Evolutionary conservation across 345 rosid species (phyloP), one percentile per base, ranked within the genome.

Genomic region (Salix viminalis): DNA sequence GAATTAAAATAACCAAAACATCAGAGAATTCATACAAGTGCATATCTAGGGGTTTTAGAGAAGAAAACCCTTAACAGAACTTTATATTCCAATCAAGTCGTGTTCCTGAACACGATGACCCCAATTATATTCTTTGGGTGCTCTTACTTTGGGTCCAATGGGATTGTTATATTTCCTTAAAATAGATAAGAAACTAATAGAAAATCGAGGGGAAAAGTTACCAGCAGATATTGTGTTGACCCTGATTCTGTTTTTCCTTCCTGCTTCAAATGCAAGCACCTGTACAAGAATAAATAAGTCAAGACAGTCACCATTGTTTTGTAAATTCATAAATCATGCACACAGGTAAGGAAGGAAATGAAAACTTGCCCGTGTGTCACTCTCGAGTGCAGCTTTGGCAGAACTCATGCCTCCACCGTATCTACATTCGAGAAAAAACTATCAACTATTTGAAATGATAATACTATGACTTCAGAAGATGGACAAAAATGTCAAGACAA

Each of bases 321-420:
- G 60, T 14, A 10, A 9, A 39, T 37, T 16, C 30, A 8, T n/a
- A 14, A 48, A 68, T 32, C 12, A 39, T 37, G 56, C 26, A 4
- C 46, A 26, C 32, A 39, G 7, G 15, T 4, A 4, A 41, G 54
- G 39, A 68, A 77, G 56, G 50, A 76, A 73, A 70, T 32, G 5
- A 52, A 52, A 66, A 78, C 88, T 72, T 78, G 87, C 99, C 30
- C 92, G 87, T 9, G 98, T 92, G 72, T 94, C 99, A 79, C 99
- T 96, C 85, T 96, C 98, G 48, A 96, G 83, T 30, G 99, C 97
- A 24, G 99, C 91, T 87, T 96, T 96, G 23, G 99, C 98, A 60
- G 99, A 94, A 83, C 97, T 96, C 98, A 96, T 92, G 64, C 99
- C 98, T 73, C 99, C 98, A 82, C 99, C 99, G 12, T 96, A 96